Evolutionary conservation across 768 basidiomycete species (phyloP), one percentile per base, ranked within the genome.

Genomic region (Phlebiopsis gigantea): DNA sequence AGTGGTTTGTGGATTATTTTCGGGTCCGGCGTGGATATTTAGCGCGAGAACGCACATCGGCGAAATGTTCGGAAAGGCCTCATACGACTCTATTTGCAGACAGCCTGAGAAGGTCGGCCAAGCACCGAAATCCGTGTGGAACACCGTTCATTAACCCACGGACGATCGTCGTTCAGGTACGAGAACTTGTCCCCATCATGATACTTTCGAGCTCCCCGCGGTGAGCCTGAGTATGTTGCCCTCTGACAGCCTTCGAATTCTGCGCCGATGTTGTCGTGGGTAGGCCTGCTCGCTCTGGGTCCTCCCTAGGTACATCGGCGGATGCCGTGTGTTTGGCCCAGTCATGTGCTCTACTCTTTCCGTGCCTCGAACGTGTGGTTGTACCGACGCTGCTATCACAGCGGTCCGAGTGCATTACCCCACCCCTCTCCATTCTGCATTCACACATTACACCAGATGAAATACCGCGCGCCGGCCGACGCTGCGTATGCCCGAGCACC

Each of bases 171-270:
- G 44, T 19, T 25, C 44, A 45, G 44, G 44, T 45, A 45, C 44
- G 44, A 17, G 34, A 39, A 39, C 34, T 17, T 21, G 14, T 25
- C 50, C 24, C 29, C 50, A 51, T 51, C 50, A 22, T 51, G 31
- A 51, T 51, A 41, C 29, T n/a, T n/a, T n/a, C n/a, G n/a, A n/a
- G n/a, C 30, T 34, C 50, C 50, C 50, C 29, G 22, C 17, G 50
- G 24, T 30, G 31, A 51, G 50, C 24, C 34, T 41, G 50, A 34
- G 7, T 14, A 6, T 34, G 6, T 34, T 34, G 6, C 2, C 34
- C 34, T 12, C 17, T 39, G 34, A 39, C 34, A 39, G 34, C 34
- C 2, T 39, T 39, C 34, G 31, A 39, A 39, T 39, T 39, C 34
- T 2, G 17, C 34, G 17, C 34, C 34, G 34, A 39, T 39, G 12